Evolutionary conservation across 2,329 filamentous ascomycete genomes (phyloP).

Genomic region (Cladosporium sp.): DNA sequence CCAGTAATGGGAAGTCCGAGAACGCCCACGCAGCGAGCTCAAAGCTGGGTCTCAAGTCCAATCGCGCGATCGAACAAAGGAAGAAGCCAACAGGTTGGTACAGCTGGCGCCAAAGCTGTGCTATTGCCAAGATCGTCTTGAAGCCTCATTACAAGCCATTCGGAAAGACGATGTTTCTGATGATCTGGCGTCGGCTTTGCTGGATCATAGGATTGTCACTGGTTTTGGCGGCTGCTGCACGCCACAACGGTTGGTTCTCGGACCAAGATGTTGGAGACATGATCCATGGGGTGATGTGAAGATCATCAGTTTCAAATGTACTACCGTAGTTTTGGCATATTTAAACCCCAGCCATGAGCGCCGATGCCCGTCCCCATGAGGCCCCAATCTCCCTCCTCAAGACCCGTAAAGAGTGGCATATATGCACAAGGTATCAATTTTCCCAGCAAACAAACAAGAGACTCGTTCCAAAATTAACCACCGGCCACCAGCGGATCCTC

Average conservation of each 20-base stretch:
- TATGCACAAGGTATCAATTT: conserved; percentile 10
- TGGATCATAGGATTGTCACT: not conserved
- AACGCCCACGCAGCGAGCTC: no score
- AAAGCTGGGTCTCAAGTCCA: no score
- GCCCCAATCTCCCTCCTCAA: not conserved
- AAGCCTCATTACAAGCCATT: not conserved
- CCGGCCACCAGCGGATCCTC: not conserved
- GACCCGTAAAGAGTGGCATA: conserved; percentile 4
- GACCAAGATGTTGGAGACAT: no score
- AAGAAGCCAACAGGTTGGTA: not conserved
- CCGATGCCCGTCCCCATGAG: not conserved
- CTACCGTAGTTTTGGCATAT: not conserved
- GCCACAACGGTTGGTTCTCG: no score
- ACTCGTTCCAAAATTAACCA: not conserved
- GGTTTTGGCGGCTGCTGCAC: no score
- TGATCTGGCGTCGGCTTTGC: not conserved
- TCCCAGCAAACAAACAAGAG: not conserved
- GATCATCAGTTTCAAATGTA: not conserved
- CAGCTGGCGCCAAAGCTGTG: not conserved
- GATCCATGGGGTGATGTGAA: no score
- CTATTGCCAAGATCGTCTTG: not conserved
- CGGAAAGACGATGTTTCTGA: not conserved
- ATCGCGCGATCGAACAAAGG: not conserved
- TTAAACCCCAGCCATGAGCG: not conserved
- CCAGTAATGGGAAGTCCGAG: no score